These are phyloP conservation scores for Microstroma glucosiphilum DNA, from an alignment of 1,284 basidiomycete species.

Conservation along the genomic window DNA sequence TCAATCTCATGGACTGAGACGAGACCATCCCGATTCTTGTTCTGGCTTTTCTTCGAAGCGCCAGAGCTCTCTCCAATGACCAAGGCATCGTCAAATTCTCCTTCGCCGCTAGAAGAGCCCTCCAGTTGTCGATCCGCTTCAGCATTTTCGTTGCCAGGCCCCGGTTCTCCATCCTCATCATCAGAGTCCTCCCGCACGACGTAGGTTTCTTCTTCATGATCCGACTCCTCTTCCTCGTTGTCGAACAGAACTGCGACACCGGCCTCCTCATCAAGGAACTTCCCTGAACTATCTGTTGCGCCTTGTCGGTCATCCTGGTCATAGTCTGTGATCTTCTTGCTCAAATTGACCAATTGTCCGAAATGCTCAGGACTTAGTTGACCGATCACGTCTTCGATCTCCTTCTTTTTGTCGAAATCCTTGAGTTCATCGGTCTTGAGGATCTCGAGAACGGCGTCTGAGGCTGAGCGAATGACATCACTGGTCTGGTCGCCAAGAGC, in stretches of 20 bases:
- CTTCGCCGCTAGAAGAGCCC: slow-evolving; percentile 7
- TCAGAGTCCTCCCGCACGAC: slow-evolving; percentile 56
- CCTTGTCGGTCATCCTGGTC: slow-evolving; percentile 59
- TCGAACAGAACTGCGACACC: slow-evolving; percentile 54
- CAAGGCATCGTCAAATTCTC: slow-evolving; percentile 42
- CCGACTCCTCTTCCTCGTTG: slow-evolving; percentile 67
- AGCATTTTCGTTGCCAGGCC: slow-evolving; percentile 55
- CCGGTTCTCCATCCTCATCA: slow-evolving; percentile 67
- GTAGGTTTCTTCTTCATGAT: slow-evolving; percentile 83
- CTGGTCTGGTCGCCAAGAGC: slow-evolving; percentile 86
- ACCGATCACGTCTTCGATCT: slow-evolving; percentile 76
- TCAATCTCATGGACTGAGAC: slow-evolving; percentile 80
- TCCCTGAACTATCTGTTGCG: slow-evolving; percentile 65
- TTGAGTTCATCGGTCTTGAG: slow-evolving; percentile 85
- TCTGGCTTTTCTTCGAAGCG: slow-evolving; percentile 52
- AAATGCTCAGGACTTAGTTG: slow-evolving; percentile 69
- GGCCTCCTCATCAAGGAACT: slow-evolving; percentile 66
- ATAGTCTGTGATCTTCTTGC: slow-evolving; percentile 96
- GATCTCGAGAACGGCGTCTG: slow-evolving; percentile 80
- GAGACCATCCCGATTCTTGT: slow-evolving; percentile 52
- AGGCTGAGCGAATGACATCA: slow-evolving; percentile 87
- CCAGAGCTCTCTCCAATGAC: slow-evolving; percentile 53
- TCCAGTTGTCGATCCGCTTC: slow-evolving; percentile 52
- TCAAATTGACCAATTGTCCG: slow-evolving; percentile 74
- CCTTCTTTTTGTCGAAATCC: slow-evolving; percentile 96